A percentile compares a stretch with the other conserved stretches of the same genome.
These are phyloP conservation scores for Hanseniaspora thailandica DNA, from an alignment of 805 yeast species.

Conservation along the genomic window DNA sequence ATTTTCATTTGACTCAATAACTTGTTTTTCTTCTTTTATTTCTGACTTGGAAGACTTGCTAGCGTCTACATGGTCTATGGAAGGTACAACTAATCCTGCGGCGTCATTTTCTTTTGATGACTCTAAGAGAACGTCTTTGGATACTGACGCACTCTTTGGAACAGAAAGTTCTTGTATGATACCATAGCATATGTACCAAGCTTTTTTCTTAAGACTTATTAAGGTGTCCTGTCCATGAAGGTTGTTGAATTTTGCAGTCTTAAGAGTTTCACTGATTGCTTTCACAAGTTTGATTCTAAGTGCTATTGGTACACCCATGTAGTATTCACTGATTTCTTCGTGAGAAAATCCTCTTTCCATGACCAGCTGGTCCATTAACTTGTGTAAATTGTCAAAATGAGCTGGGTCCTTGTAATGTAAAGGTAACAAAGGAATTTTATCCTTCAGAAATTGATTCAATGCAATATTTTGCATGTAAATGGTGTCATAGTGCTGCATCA, in stretches of 20 bases:
- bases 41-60: neutral
- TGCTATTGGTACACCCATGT: conserved; percentile 2
- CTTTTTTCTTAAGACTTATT: neutral
- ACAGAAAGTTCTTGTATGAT: neutral
- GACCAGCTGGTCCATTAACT: neutral
- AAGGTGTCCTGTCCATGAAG: neutral
- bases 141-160: neutral
- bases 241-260: neutral
- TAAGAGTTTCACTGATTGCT: neutral
- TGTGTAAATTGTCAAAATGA: conserved; percentile 3
- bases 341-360: neutral
- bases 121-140: neutral
- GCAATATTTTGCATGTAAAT: neutral
- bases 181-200: conserved; percentile 9
- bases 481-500: conserved; percentile 1
- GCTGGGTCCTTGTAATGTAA: conserved; percentile 6
- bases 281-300: conserved; percentile 7
- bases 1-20: too few species aligned
- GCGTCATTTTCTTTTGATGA: neutral
- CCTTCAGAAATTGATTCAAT: neutral
- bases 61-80: neutral
- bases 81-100: neutral
- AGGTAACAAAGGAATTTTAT: conserved; percentile 4
- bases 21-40: neutral
- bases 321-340: neutral